These are phyloP conservation scores for Fusarium sp. DNA, from an alignment of 2,329 filamentous ascomycete genomes.

Conservation along the genomic window DNA sequence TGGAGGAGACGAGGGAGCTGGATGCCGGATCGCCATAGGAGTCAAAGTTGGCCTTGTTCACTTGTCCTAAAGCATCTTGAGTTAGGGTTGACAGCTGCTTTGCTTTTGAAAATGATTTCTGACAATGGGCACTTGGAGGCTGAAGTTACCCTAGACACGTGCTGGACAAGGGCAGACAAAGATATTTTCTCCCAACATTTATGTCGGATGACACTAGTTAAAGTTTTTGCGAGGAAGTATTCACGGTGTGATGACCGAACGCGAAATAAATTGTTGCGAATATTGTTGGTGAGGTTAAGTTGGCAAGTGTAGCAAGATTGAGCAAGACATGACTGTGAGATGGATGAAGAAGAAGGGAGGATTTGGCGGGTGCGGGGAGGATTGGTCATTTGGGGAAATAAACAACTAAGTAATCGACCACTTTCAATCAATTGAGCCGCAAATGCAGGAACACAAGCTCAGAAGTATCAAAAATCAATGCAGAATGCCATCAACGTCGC, in stretches of 20 bases:
- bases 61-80: neutral
- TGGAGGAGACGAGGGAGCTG: constrained; percentile 20
- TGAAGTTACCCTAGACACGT: constrained; percentile 5
- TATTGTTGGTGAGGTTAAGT: neutral
- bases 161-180: neutral
- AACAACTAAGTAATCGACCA: neutral
- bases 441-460: neutral
- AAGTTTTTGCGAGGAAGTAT: neutral
- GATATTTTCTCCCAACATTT: neutral
- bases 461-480: neutral
- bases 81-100: neutral
- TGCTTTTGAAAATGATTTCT: neutral
- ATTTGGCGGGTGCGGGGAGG: neutral
- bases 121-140: neutral
- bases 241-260: neutral
- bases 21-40: constrained; percentile 29
- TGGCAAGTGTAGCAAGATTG: neutral
- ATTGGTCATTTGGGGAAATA: neutral
- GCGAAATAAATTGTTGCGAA: neutral
- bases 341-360: neutral
- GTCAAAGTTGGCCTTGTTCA: constrained; percentile 15
- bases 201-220: neutral
- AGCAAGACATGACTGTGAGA: neutral
- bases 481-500: neutral
- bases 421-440: neutral